A percentile compares a stretch with the other conserved stretches of the same genome.
Evolutionary conservation across 2,329 filamentous ascomycete genomes (phyloP).

Genomic region (Ambrosiella beaveri): DNA sequence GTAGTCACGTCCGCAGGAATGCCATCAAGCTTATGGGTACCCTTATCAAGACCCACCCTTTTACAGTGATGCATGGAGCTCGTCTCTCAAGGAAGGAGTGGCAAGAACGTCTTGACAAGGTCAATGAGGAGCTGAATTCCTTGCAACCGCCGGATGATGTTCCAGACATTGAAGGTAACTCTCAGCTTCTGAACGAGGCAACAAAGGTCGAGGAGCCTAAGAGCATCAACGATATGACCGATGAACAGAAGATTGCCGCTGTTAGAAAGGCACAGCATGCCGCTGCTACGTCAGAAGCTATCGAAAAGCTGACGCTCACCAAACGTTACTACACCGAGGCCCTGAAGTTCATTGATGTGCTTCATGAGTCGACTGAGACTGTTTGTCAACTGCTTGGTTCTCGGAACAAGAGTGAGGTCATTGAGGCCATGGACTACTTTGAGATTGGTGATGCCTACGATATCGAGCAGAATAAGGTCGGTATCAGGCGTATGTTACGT

Average conservation of each 20-base stretch:
- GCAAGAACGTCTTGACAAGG: conserved; percentile 62
- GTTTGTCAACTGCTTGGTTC: conserved; percentile 82
- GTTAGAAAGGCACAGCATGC: conserved; percentile 71
- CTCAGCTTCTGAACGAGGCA: conserved; percentile 68
- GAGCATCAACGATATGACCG: conserved; percentile 64
- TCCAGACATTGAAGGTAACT: conserved; percentile 59
- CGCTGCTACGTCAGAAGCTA: conserved; percentile 72
- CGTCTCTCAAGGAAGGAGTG: conserved; percentile 74
- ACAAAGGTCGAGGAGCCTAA: conserved; percentile 51
- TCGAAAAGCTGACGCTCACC: conserved; percentile 74
- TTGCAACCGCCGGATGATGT: conserved; percentile 61
- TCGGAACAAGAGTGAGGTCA: conserved; percentile 94
- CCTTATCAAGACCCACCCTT: conserved; percentile 86
- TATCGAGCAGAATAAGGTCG: conserved; percentile 78
- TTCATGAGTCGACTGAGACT: conserved; percentile 64
- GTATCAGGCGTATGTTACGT: conserved; percentile 87
- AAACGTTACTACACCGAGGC: conserved; percentile 87
- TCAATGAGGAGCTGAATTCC: conserved; percentile 65
- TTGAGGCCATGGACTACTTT: conserved; percentile 98
- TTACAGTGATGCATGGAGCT: conserved; percentile 77
- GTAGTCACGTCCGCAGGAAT: conserved; percentile 88
- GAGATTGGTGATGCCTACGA: conserved; percentile 92
- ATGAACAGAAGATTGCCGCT: conserved; percentile 57
- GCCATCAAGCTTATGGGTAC: conserved; percentile 82
- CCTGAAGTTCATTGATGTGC: conserved; percentile 77